Evolutionary conservation across 73 alveolate genomes (phyloP).

Genomic region (Urostyla sp.): DNA sequence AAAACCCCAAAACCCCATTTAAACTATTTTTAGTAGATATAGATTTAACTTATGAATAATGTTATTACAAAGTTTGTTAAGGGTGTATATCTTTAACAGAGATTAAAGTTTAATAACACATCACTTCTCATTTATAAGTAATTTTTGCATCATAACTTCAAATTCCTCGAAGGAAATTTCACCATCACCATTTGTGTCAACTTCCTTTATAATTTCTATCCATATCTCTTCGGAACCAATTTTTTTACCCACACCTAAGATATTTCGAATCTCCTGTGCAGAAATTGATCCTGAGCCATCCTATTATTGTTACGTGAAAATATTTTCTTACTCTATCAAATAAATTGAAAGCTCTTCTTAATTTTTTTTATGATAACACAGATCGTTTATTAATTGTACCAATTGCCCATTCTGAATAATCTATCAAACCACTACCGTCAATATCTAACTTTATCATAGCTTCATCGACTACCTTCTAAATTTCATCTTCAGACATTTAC

Average conservation of each 20-base stretch:
- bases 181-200: slow-evolving; percentile 83
- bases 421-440: slow-evolving; percentile 50
- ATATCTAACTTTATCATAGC: slow-evolving; percentile 11
- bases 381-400: slow-evolving; percentile 36
- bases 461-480: slow-evolving; percentile 34
- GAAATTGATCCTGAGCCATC: slow-evolving; percentile 24
- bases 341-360: slow-evolving; percentile 15
- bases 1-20: too few relatives aligned
- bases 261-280: slow-evolving; percentile 65
- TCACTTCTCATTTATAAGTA: background rate
- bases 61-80: too few relatives aligned
- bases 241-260: slow-evolving; percentile 64
- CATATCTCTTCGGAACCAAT: slow-evolving; percentile 58
- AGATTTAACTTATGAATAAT: too few relatives aligned
- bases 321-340: slow-evolving; percentile 14
- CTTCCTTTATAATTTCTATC: slow-evolving; percentile 80
- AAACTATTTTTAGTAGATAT: too few relatives aligned
- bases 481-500: background rate
- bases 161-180: slow-evolving; percentile 75
- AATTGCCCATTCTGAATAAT: slow-evolving; percentile 47
- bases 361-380: slow-evolving; percentile 10
- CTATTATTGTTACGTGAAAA: background rate
- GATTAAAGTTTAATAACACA: too few relatives aligned
- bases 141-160: slow-evolving; percentile 67
- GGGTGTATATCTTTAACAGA: too few relatives aligned